Evolutionary conservation across 1,139 yeast species (phyloP), one percentile per base, ranked within the genome.

Genomic region (Yamadazyma conglobata): DNA sequence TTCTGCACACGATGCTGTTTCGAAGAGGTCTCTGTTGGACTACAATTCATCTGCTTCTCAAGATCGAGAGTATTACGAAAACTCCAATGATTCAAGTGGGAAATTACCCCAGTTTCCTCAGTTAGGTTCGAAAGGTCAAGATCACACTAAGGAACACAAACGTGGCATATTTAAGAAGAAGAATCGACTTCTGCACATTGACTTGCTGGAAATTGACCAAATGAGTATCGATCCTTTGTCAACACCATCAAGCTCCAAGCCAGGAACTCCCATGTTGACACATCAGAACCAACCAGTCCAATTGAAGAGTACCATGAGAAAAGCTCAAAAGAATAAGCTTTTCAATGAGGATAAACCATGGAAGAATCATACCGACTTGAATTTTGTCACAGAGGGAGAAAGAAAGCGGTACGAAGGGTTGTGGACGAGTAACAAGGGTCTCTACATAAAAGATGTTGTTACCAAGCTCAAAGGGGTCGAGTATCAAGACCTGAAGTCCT

Each of bases 281-380:
- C 54, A 42, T 30, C 52, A 39, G 21, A 44, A 37, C 5, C 55
- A 50, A 28, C 54, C 60, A 1, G 70, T 76, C 4, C 72, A 70
- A 30, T 64, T 79, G 39, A 71, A 69, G 42, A 74, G 84, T 1
- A 83, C 95, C 2, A 73, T 86, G 79, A 64, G 95, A 31, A 77
- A 77, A 41, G 69, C 70, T 28, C 70, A 67, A 43, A 61, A 56
- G 33, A 64, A 60, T 40, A 58, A 65, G 25, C 53, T 58, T 14
- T 89, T 91, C 54, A 83, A 91, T 51, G 95, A 85, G 46, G 87
- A 85, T 41, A 88, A 89, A 54, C 97, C 97, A 0, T 91, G 98
- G 97, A 91, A 89, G 48, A 80, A 86, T 48, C 96, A 87, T 51
- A 66, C 64, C 24, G 84, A 78, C 39, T 66, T 79, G 8, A 66